Evolutionary conservation across 179 eudicot species (phyloP).

Genomic region (Silene noctiflora): DNA sequence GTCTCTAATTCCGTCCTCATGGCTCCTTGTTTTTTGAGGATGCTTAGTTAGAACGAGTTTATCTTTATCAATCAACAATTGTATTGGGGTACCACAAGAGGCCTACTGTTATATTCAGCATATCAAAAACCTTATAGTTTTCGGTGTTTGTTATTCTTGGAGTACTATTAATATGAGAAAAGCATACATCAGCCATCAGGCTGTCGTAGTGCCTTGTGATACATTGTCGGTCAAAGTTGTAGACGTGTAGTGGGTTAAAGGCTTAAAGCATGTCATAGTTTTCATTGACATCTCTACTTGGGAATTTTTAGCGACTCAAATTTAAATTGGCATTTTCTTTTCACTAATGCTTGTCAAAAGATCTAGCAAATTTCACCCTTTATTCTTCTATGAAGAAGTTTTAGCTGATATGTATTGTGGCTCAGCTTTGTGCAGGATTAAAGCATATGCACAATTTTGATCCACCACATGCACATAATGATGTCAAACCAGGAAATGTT

Average conservation of each 20-base stretch:
- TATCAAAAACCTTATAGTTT: not conserved
- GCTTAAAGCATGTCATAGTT: slow-evolving; percentile 69
- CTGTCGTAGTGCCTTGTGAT: not conserved
- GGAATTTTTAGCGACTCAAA: slow-evolving; percentile 38
- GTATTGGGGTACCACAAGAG: not conserved
- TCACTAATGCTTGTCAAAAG: not conserved
- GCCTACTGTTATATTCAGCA: not conserved
- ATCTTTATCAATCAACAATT: not conserved
- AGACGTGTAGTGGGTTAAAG: slow-evolving; percentile 76
- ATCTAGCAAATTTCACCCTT: not conserved
- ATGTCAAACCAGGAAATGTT: slow-evolving; percentile 93
- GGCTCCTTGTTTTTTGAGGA: not conserved
- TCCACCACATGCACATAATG: slow-evolving; percentile 95
- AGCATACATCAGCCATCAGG: not conserved
- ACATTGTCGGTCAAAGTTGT: slow-evolving; percentile 43
- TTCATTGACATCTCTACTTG: slow-evolving; percentile 71
- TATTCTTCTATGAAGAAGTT: not conserved
- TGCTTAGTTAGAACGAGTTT: not conserved
- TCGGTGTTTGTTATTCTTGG: not conserved
- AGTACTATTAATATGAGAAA: not conserved
- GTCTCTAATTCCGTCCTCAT: not conserved
- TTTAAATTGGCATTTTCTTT: not conserved
- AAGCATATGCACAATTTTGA: slow-evolving; percentile 90
- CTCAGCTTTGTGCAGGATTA: slow-evolving; percentile 88
- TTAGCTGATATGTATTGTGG: slow-evolving; percentile 11